Percentiles rank a stretch among this genome's conserved stretches.
Conservation (phyloP, 306 rosid genomes). For the Ziziphus jujuba region DNA sequence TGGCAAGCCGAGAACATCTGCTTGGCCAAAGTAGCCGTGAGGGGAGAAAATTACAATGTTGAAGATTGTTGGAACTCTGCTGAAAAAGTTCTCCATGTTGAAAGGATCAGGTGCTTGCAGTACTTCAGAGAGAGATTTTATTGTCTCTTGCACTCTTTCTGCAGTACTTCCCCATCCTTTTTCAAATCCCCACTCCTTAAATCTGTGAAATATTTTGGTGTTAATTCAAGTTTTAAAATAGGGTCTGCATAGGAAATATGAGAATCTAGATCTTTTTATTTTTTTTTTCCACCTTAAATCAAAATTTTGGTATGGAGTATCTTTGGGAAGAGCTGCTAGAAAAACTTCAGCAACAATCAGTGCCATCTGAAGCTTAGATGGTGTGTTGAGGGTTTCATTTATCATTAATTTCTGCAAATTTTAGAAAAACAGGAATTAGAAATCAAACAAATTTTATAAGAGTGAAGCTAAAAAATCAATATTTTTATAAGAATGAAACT, state of each 20-base stretch:
- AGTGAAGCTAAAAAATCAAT: not conserved
- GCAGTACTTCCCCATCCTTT: slow-evolving; percentile 93
- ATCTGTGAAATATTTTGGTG: slow-evolving; percentile 38
- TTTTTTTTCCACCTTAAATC: slow-evolving; percentile 58
- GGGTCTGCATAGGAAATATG: not conserved
- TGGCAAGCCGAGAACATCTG: slow-evolving; percentile 90
- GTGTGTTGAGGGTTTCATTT: slow-evolving; percentile 54
- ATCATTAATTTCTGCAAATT: slow-evolving; percentile 65
- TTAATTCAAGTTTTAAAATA: not conserved
- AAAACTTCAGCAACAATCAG: slow-evolving; percentile 60
- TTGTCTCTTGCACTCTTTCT: slow-evolving; percentile 69
- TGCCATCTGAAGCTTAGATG: slow-evolving; percentile 71
- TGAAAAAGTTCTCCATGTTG: slow-evolving; percentile 59
- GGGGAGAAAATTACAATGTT: slow-evolving; percentile 80
- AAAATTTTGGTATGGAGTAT: slow-evolving; percentile 54
- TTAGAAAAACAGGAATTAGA: slow-evolving; percentile 5
- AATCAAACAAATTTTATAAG: not conserved
- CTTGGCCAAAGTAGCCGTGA: slow-evolving; percentile 96
- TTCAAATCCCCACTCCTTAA: slow-evolving; percentile 93
- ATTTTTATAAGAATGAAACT: too few species aligned
- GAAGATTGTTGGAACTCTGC: slow-evolving; percentile 75
- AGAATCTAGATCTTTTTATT: not conserved
- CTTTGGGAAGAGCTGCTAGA: slow-evolving; percentile 55
- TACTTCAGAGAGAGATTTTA: slow-evolving; percentile 63
- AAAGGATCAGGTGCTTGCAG: slow-evolving; percentile 85